Conservation (phyloP, 306 rosid species). For the Glycyrrhiza uralensis region DNA sequence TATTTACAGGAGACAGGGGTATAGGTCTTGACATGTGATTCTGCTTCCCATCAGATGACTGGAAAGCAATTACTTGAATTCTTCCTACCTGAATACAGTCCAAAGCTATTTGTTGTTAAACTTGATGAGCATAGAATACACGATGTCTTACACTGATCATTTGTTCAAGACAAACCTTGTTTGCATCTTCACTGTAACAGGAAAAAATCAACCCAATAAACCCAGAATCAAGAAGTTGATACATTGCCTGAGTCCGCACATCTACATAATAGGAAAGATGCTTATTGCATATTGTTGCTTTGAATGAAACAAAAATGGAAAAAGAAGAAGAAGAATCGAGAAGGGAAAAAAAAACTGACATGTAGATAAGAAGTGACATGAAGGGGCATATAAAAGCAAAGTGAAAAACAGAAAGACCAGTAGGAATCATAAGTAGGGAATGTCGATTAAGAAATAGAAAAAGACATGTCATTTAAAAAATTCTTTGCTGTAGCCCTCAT, state of each 20-base stretch:
- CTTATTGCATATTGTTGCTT: background rate
- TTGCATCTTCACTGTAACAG: constrained; percentile 86
- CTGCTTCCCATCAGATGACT: constrained; percentile 92
- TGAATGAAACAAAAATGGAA: background rate
- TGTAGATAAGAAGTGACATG: background rate
- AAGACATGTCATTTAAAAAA: background rate
- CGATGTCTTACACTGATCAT: constrained; percentile 3
- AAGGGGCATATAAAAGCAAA: background rate
- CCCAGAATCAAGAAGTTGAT: constrained; percentile 97
- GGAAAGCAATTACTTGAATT: constrained; percentile 98
- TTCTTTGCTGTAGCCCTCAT: background rate
- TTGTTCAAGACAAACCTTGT: constrained; percentile 58
- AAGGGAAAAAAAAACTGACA: background rate
- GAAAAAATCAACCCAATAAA: constrained; percentile 95
- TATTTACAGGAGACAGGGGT: constrained; percentile 65
- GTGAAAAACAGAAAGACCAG: background rate
- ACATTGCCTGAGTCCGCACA: constrained; percentile 90
- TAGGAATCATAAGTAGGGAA: background rate
- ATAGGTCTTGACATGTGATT: constrained; percentile 51
- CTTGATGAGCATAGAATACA: constrained; percentile 13
- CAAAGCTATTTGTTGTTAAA: constrained; percentile 9
- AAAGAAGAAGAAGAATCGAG: no score
- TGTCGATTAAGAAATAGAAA: background rate
- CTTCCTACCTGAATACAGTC: constrained; percentile 70
- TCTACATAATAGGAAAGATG: constrained; percentile 44